Evolutionary conservation across 1,284 basidiomycete genomes (phyloP).

Genomic region (Malassezia dermatis): DNA sequence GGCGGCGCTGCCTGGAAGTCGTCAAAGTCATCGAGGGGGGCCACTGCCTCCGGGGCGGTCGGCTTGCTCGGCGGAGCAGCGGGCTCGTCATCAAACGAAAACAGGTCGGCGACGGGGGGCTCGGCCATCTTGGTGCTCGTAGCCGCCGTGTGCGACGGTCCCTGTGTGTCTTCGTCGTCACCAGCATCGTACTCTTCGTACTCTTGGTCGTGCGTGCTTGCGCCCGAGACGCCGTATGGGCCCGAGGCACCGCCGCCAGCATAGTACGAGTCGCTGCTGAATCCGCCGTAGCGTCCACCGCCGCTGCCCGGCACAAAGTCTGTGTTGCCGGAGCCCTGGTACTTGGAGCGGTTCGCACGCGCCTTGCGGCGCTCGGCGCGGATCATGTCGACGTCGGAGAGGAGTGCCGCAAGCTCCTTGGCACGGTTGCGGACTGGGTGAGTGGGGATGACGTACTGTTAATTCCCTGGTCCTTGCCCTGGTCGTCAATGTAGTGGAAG

Average conservation of each 20-base stretch:
- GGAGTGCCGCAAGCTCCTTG: slow-evolving; percentile 76
- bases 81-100: slow-evolving; percentile 63
- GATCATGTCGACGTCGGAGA: slow-evolving; percentile 83
- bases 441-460: slow-evolving; percentile 59
- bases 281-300: slow-evolving; percentile 65
- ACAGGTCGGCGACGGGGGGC: slow-evolving; percentile 56
- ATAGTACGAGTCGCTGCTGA: slow-evolving; percentile 60
- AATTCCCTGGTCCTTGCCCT: slow-evolving; percentile 96
- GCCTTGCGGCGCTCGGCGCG: slow-evolving; percentile 82
- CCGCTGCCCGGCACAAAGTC: slow-evolving; percentile 57
- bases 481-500: slow-evolving; percentile 98
- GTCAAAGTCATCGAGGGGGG: slow-evolving; percentile 35
- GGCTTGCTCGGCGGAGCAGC: slow-evolving; percentile 36
- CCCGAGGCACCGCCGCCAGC: slow-evolving; percentile 51
- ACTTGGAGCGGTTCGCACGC: slow-evolving; percentile 83
- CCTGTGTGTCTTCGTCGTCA: slow-evolving; percentile 64
- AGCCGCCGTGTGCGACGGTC: slow-evolving; percentile 14
- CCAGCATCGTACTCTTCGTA: slow-evolving; percentile 96
- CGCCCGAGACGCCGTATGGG: slow-evolving; percentile 52
- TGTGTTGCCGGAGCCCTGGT: slow-evolving; percentile 73
- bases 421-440: slow-evolving; percentile 80
- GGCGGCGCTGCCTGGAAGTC: slow-evolving; percentile 24
- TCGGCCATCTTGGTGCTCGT: slow-evolving; percentile 11
- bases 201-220: slow-evolving; percentile 21
- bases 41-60: slow-evolving; percentile 2